Conservation (phyloP, 225 moss, liverwort and hornwort species). For the Antitrichia curtipendula region DNA sequence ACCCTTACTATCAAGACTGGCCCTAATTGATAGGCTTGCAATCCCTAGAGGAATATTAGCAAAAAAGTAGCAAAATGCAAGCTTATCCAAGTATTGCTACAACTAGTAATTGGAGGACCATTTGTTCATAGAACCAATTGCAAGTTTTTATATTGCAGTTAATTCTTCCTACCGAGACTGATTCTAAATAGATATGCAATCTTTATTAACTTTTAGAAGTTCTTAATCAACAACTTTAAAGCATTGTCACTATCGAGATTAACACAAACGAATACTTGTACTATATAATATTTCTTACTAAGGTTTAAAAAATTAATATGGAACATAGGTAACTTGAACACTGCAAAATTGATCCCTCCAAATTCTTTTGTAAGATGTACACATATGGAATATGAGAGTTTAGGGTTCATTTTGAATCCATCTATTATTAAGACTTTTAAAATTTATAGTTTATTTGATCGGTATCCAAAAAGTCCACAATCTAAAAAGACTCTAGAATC, state of each 20-base stretch:
- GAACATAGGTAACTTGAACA: not conserved
- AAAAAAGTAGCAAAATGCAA: not conserved
- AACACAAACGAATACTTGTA: not conserved
- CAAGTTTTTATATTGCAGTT: too few relatives aligned
- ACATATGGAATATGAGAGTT: not conserved
- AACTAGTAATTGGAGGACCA: not conserved
- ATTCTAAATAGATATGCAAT: not conserved
- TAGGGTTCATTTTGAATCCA: not conserved
- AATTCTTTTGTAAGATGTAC: too few relatives aligned
- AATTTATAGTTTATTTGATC: not conserved
- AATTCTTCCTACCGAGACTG: not conserved
- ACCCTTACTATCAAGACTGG: not conserved
- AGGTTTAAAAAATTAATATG: not conserved
- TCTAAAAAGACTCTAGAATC: not conserved
- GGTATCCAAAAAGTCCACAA: not conserved
- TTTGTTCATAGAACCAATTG: too few relatives aligned
- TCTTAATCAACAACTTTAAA: not conserved
- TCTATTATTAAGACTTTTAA: not conserved
- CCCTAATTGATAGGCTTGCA: not conserved
- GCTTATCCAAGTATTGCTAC: not conserved
- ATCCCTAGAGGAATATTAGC: fast-evolving
- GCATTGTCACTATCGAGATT: too few relatives aligned
- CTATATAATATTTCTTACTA: not conserved
- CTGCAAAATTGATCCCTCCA: not conserved
- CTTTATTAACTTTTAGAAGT: not conserved